Evolutionary conservation across 2,329 filamentous ascomycete species (phyloP).

Genomic region (Epichloe gansuensis): DNA sequence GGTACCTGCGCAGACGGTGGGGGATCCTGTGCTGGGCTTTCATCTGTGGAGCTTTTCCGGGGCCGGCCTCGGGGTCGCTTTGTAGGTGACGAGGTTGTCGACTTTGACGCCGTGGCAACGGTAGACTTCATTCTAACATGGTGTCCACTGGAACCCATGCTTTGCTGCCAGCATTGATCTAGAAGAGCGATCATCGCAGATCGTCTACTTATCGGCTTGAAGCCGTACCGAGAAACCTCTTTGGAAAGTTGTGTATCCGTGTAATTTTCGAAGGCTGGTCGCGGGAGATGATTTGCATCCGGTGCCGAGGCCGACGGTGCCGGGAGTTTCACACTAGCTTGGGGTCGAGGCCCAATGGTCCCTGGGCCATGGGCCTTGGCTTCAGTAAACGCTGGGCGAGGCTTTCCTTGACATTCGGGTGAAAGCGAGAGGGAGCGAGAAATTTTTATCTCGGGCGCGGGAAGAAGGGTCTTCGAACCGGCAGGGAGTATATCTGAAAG

Average conservation of each 20-base stretch:
- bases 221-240: slow-evolving; percentile 52
- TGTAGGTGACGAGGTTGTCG: slow-evolving; percentile 6
- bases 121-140: slow-evolving; percentile 9
- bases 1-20: slow-evolving; percentile 22
- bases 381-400: neutral
- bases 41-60: slow-evolving; percentile 17
- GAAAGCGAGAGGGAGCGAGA: neutral
- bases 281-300: slow-evolving; percentile 7
- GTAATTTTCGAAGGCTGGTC: slow-evolving; percentile 47
- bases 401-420: neutral
- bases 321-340: neutral
- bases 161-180: slow-evolving; percentile 57
- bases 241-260: slow-evolving; percentile 50
- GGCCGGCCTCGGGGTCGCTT: slow-evolving; percentile 22
- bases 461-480: neutral
- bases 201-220: slow-evolving; percentile 58
- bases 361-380: neutral
- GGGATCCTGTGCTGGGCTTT: slow-evolving; percentile 18
- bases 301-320: neutral
- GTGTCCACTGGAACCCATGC: slow-evolving; percentile 21
- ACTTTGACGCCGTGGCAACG: neutral
- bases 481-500: slow-evolving; percentile 14
- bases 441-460: neutral
- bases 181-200: slow-evolving; percentile 57
- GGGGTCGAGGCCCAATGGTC: neutral